Base-by-base conservation (phyloP, 1,139 yeast species). In the Magnusiomyces ingens region DNA sequence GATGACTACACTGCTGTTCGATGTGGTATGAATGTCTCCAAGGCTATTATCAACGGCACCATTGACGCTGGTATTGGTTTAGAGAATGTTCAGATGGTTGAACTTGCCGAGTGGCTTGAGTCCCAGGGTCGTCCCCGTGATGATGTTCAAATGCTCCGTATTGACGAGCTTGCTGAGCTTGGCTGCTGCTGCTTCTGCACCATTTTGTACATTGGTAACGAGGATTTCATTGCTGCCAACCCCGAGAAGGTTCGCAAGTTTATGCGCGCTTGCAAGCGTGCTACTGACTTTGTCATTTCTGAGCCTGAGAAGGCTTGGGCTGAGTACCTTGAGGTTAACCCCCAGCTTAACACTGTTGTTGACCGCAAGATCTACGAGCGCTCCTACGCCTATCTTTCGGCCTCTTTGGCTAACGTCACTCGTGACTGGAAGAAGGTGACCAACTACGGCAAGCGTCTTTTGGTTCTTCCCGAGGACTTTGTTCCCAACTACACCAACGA, bases 171-270 rank as follows among this genome's bases (percentile, higher is more conserved):
- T 62, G 83, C 83, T 44, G 79, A 79, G 60, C 71, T 79, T 58
- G 82, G 82, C 12, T 79, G 83, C 64, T 79, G 83, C 64, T 79
- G 83, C 60, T 79, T 79, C 76, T 79, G 82, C 61, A 76, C 82
- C 45, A 75, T 79, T 58, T 70, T 78, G 64, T 78, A 77, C 72
- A 79, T 79, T 62, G 74, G 74, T 61, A 78, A 79, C 62, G 83
- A 79, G 61, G 66, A 71, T 49, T 79, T 78, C 61, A 71, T 79
- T 62, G 70, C 69, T n/a, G 69, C 65, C 50, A 75, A 79, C 65
- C 78, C 78, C n/a, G 78, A 73, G 44, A 75, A 76, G 64, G 75
- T 78, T 52, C 67, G 59, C 49, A 69, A 67, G 57, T 75, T 78
- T 64, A 63, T 78, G 73, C 70, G 59, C 22, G 82, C 82, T 10